phyloP scores from a whole-genome alignment of 805 yeast species.

The Phaffomyces antillensis region DNA sequence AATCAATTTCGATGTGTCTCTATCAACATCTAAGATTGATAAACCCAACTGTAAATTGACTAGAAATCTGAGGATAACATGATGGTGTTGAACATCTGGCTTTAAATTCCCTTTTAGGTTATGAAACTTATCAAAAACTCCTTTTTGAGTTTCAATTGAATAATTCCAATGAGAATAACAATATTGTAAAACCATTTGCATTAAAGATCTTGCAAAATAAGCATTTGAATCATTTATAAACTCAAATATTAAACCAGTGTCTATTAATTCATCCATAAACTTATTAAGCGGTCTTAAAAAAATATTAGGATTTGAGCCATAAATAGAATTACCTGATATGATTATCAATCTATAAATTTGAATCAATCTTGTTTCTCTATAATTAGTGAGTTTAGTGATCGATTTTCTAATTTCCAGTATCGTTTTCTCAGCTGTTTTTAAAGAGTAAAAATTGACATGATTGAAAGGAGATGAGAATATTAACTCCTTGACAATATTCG shows the following conservation, averaged over 20 bases:
- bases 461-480: conserved; percentile 7
- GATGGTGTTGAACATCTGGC: conserved; percentile 26
- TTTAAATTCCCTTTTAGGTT: conserved; percentile 27
- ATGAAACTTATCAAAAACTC: conserved; percentile 20
- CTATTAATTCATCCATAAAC: conserved; percentile 34
- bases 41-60: conserved; percentile 30
- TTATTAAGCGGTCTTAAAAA: conserved; percentile 32
- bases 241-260: conserved; percentile 29
- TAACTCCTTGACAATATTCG: conserved; percentile 1
- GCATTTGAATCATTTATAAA: conserved; percentile 20
- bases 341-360: conserved; percentile 27
- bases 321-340: conserved; percentile 26
- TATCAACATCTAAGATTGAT: conserved; percentile 18
- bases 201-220: conserved; percentile 24
- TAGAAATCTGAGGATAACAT: conserved; percentile 27
- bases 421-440: conserved; percentile 22
- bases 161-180: conserved; percentile 41
- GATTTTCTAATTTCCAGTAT: conserved; percentile 17
- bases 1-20: conserved; percentile 8
- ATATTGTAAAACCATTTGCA: conserved; percentile 37
- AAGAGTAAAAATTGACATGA: conserved; percentile 16
- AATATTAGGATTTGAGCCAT: conserved; percentile 29
- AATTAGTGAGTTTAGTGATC: conserved; percentile 10
- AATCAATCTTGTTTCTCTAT: conserved; percentile 23
- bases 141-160: conserved; percentile 11